These are phyloP conservation scores for Pleurotus platypus DNA, from an alignment of 768 basidiomycete species.

Conservation along the genomic window DNA sequence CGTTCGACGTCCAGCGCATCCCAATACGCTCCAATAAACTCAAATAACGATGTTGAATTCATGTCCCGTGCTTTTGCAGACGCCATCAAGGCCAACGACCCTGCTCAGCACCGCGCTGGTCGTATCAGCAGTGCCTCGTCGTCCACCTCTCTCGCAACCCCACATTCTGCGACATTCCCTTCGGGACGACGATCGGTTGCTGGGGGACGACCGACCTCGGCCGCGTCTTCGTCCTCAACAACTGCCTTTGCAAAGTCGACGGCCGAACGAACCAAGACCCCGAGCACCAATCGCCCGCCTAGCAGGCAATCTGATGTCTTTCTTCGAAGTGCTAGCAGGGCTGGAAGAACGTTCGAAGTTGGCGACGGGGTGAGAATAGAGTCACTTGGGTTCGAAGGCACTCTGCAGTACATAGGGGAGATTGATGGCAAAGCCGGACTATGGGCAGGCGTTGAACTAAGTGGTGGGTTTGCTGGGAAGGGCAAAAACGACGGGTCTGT, in stretches of 20 bases:
- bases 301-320: slow-evolving; percentile 68
- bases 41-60: slow-evolving; percentile 45
- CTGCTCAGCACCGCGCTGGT: slow-evolving; percentile 59
- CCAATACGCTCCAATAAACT: slow-evolving; percentile 23
- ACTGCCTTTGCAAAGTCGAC: slow-evolving; percentile 23
- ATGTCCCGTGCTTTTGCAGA: slow-evolving; percentile 74
- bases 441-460: slow-evolving; percentile 93
- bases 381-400: slow-evolving; percentile 85
- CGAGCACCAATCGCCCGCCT: slow-evolving; percentile 48
- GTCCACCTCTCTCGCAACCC: slow-evolving; percentile 47
- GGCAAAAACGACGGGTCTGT: slow-evolving; percentile 96
- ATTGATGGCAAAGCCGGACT: slow-evolving; percentile 87
- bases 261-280: slow-evolving; percentile 48
- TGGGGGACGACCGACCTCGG: slow-evolving; percentile 47
- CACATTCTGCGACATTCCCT: slow-evolving; percentile 37
- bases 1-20: slow-evolving; percentile 59
- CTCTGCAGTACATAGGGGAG: slow-evolving; percentile 73
- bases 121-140: slow-evolving; percentile 31
- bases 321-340: slow-evolving; percentile 41
- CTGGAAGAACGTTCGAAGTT: slow-evolving; percentile 50
- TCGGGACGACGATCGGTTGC: slow-evolving; percentile 48
- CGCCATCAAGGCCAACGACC: slow-evolving; percentile 79
- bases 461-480: slow-evolving; percentile 80
- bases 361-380: slow-evolving; percentile 87
- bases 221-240: slow-evolving; percentile 51